These are phyloP conservation scores for Beta macrorhiza DNA, from an alignment of 179 eudicot species.

Conservation along the genomic window DNA sequence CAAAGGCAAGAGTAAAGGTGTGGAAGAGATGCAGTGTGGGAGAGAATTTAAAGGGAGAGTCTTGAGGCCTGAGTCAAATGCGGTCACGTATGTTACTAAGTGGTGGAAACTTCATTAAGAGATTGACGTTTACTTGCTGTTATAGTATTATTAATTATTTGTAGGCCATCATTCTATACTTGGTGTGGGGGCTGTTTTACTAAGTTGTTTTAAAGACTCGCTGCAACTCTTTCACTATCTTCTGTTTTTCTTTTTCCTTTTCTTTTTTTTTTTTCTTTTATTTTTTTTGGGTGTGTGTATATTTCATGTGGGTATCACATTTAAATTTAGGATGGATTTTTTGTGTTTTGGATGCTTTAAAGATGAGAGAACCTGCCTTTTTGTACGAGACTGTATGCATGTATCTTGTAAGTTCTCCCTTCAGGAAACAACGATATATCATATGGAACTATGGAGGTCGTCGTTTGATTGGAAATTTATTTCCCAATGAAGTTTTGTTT, in stretches of 20 bases:
- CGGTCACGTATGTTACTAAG: conserved; percentile 27
- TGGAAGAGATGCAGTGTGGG: conserved; percentile 19
- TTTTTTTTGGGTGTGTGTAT: not conserved
- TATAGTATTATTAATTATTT: conserved; percentile 20
- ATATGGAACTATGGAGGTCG: no score
- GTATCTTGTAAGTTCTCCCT: not conserved
- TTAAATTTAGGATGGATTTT: conserved; percentile 10
- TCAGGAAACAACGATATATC: not conserved
- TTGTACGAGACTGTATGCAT: not conserved
- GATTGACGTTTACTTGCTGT: conserved; percentile 21
- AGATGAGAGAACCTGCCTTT: not conserved
- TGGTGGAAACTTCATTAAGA: conserved; percentile 17
- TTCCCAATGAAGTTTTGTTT: no score
- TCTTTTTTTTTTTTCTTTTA: no score
- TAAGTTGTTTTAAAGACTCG: conserved; percentile 14
- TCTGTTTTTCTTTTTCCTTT: no score
- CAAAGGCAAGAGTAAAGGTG: conserved; percentile 14
- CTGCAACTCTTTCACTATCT: not conserved
- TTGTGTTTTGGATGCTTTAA: not conserved
- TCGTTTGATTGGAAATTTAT: no score
- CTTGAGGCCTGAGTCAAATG: conserved; percentile 29
- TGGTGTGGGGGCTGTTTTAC: conserved; percentile 32
- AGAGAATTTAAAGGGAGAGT: conserved; percentile 34
- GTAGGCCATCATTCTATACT: conserved; percentile 25
- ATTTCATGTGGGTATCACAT: not conserved